A percentile compares a stretch with the other conserved stretches of the same genome.
Conservation (phyloP, 306 rosid genomes). For the Vigna hirtella region DNA sequence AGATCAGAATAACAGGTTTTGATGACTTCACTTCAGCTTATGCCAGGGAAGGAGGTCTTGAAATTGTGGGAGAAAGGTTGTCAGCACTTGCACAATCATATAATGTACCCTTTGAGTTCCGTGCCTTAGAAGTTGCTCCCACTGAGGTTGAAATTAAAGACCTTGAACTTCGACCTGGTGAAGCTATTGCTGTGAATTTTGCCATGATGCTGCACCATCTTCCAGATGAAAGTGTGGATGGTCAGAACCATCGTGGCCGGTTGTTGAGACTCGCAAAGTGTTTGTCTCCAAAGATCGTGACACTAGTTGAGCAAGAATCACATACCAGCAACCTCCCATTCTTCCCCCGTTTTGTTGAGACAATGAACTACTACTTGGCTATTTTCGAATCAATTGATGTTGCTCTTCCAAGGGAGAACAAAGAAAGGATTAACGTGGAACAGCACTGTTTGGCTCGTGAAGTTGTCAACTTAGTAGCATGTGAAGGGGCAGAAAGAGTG, state of each 20-base stretch:
- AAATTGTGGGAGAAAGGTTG: conserved; percentile 69
- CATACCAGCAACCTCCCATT: conserved; percentile 73
- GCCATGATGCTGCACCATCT: conserved; percentile 81
- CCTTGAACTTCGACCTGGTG: conserved; percentile 63
- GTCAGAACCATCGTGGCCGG: conserved; percentile 67
- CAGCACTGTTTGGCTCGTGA: conserved; percentile 93
- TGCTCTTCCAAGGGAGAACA: conserved; percentile 70
- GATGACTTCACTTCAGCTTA: conserved; percentile 79
- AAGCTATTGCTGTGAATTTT: conserved; percentile 84
- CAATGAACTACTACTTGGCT: conserved; percentile 65
- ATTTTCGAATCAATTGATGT: conserved; percentile 80
- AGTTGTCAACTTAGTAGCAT: conserved; percentile 87
- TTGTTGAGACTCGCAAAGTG: conserved; percentile 68
- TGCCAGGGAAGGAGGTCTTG: conserved; percentile 86
- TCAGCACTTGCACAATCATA: conserved; percentile 63
- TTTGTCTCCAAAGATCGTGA: conserved; percentile 84
- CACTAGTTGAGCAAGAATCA: conserved; percentile 87
- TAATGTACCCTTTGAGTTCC: conserved; percentile 78
- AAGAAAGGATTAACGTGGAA: conserved; percentile 80
- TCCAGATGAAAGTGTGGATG: conserved; percentile 74
- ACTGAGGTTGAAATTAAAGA: conserved; percentile 65
- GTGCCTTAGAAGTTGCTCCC: conserved; percentile 53
- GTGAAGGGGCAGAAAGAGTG: conserved; percentile 88
- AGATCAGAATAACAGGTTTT: conserved; percentile 71
- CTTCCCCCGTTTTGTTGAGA: conserved; percentile 75